These are phyloP conservation scores for Phytophthora ohioensis DNA, from an alignment of 352 stramenopile genomes.

Conservation along the genomic window DNA sequence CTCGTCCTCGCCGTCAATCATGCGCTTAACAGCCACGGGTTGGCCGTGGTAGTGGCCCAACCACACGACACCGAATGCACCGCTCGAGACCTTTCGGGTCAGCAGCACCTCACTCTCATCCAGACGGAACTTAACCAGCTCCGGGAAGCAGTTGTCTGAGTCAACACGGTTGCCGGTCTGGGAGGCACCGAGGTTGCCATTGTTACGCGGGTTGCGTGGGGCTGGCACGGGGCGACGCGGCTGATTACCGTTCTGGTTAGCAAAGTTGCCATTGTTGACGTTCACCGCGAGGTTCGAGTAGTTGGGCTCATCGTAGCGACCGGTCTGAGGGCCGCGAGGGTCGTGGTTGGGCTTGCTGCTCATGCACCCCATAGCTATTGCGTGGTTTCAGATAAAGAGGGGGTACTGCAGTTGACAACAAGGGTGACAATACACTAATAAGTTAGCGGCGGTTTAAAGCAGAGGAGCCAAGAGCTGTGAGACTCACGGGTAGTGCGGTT, in stretches of 20 bases:
- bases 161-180: conserved; percentile 25
- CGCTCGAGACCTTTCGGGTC: conserved; percentile 84
- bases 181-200: conserved; percentile 22
- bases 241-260: conserved; percentile 18
- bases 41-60: conserved; percentile 89
- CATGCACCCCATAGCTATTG: conserved; percentile 41
- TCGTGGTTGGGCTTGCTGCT: conserved; percentile 42
- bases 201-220: conserved; percentile 26
- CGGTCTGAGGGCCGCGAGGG: conserved; percentile 20
- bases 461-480: not conserved
- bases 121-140: conserved; percentile 77
- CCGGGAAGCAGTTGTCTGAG: conserved; percentile 75
- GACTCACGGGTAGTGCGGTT: conserved; percentile 4
- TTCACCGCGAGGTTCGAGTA: conserved; percentile 45
- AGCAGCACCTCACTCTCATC: conserved; percentile 86
- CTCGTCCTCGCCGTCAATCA: conserved; percentile 86
- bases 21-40: conserved; percentile 87
- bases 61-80: conserved; percentile 86
- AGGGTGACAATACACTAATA: conserved; percentile 22
- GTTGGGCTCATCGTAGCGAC: conserved; percentile 45
- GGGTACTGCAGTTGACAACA: conserved; percentile 4
- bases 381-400: conserved; percentile 28
- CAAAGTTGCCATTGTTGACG: conserved; percentile 45
- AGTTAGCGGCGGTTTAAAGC: conserved; percentile 6
- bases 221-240: conserved; percentile 17